phyloP scores from a whole-genome alignment of 805 yeast genomes.

The Cyberlindnera sargentensis region DNA sequence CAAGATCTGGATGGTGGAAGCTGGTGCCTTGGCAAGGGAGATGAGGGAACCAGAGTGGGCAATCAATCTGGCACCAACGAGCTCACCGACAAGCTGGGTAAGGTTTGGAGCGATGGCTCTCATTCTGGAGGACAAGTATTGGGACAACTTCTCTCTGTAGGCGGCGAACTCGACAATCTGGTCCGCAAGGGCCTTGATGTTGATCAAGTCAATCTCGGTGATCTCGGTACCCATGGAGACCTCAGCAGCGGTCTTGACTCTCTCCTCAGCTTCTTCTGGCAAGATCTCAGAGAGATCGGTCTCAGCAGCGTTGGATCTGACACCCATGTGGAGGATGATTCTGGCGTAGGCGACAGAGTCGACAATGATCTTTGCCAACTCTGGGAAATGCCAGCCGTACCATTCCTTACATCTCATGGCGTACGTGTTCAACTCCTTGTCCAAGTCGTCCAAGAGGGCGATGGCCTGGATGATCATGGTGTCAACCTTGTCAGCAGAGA shows the following conservation, averaged over 20 bases:
- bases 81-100: conserved; percentile 93
- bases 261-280: conserved; percentile 90
- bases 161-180: conserved; percentile 95
- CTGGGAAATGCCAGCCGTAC: conserved; percentile 99
- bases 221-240: conserved; percentile 99
- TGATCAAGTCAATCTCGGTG: conserved; percentile 80
- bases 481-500: conserved; percentile 97
- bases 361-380: conserved; percentile 91
- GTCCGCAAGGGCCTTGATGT: conserved; percentile 86
- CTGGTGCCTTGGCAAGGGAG: conserved; percentile 96
- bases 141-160: conserved; percentile 92
- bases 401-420: conserved; percentile 99
- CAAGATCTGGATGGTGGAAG: conserved; percentile 94
- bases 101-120: conserved; percentile 98
- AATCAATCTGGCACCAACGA: conserved; percentile 96
- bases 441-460: conserved; percentile 92
- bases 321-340: conserved; percentile 88
- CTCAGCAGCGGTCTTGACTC: conserved; percentile 94
- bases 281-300: conserved; percentile 85
- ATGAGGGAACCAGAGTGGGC: conserved; percentile 95
- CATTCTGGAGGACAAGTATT: conserved; percentile 91
- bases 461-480: conserved; percentile 99
- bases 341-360: conserved; percentile 97
- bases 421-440: conserved; percentile 95
- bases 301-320: conserved; percentile 83